These are phyloP conservation scores for Macrolepiota fuliginosa DNA, from an alignment of 768 basidiomycete species.

Conservation along the genomic window DNA sequence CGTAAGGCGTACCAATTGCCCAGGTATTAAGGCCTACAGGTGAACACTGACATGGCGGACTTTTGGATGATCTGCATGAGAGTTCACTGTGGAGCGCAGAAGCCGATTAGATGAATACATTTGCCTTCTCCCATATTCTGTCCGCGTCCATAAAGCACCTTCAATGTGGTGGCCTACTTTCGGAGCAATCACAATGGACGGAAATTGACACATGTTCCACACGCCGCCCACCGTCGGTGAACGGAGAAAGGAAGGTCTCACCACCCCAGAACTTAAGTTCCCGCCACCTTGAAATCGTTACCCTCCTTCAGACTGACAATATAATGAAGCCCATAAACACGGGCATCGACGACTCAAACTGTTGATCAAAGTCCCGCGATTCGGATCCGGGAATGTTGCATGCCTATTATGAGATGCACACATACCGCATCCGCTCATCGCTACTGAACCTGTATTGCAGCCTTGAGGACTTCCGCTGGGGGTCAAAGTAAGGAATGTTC, in stretches of 20 bases:
- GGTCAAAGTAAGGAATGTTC: slow-evolving; percentile 7
- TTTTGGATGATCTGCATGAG: not conserved
- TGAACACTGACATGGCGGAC: not conserved
- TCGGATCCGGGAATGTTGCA: not conserved
- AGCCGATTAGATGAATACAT: not conserved
- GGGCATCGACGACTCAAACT: not conserved
- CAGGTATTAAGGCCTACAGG: too few relatives aligned
- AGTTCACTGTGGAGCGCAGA: not conserved
- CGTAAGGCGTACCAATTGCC: too few relatives aligned
- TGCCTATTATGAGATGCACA: not conserved
- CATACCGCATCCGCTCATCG: not conserved
- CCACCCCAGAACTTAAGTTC: not conserved
- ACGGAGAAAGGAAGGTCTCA: not conserved
- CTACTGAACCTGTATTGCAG: slow-evolving; percentile 2
- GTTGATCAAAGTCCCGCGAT: not conserved
- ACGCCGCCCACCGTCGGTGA: slow-evolving; percentile 1
- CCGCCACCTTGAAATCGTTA: not conserved
- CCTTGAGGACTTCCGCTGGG: slow-evolving; percentile 3
- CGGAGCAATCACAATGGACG: not conserved
- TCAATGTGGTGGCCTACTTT: not conserved
- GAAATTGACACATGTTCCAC: not conserved
- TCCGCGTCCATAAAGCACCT: not conserved
- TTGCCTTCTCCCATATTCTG: not conserved
- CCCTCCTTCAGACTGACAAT: not conserved
- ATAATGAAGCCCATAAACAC: not conserved